These are phyloP conservation scores for Orobanche coerulescens DNA, from an alignment of 257 asterid genomes.

Conservation along the genomic window DNA sequence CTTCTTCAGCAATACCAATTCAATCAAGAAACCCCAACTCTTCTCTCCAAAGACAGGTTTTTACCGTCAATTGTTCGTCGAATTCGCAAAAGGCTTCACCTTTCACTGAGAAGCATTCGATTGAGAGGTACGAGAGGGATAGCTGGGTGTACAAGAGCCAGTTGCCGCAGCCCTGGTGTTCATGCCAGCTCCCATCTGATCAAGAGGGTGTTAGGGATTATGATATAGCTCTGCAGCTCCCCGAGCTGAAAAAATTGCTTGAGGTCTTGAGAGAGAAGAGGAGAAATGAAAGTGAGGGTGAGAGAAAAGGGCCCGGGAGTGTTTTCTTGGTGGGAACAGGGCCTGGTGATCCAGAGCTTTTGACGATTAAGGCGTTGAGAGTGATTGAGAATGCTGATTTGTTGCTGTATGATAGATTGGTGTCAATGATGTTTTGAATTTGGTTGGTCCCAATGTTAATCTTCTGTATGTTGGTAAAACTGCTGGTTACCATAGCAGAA, in stretches of 20 bases:
- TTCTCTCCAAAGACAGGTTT: conserved; percentile 19
- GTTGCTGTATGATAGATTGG: conserved; percentile 88
- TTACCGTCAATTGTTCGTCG: conserved; percentile 35
- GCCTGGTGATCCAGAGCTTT: conserved; percentile 88
- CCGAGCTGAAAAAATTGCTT: conserved; percentile 75
- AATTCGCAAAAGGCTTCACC: conserved; percentile 58
- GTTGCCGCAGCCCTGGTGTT: conserved; percentile 39
- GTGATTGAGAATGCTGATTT: conserved; percentile 81
- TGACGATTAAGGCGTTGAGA: conserved; percentile 80
- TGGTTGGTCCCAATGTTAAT: conserved; percentile 71
- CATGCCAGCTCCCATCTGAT: conserved; percentile 43
- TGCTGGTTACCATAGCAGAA: conserved; percentile 96
- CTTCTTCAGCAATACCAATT: conserved; percentile 39
- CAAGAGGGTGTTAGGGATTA: conserved; percentile 49
- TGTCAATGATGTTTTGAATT: conserved; percentile 80
- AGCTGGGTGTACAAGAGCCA: conserved; percentile 71
- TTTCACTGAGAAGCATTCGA: conserved; percentile 80
- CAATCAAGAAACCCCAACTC: conserved; percentile 30
- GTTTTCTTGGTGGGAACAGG: conserved; percentile 98
- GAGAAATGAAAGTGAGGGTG: conserved; percentile 32
- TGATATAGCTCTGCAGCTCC: conserved; percentile 74
- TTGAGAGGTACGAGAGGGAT: conserved; percentile 73
- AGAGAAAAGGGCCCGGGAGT: conserved; percentile 55
- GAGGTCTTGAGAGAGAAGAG: conserved; percentile 71
- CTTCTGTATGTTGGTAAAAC: conserved; percentile 98